These are phyloP conservation scores for Logfia minima DNA, from an alignment of 129 eudicot species.

Conservation along the genomic window DNA sequence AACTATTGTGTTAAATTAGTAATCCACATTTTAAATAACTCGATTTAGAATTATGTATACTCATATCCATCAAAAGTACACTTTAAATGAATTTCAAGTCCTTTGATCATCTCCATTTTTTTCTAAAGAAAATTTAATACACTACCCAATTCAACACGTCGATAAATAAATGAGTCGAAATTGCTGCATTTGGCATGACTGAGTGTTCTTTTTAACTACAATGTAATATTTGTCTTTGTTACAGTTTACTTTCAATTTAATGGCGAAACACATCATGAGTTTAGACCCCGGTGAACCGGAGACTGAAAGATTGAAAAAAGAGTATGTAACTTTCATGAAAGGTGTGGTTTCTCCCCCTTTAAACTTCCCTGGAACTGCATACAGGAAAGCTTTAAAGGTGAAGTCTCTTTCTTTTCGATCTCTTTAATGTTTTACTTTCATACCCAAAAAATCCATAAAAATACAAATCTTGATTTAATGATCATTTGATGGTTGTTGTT, in stretches of 20 bases:
- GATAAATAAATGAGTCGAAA: neutral
- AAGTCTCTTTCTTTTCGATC: neutral
- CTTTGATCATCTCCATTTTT: no score
- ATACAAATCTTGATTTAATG: neutral
- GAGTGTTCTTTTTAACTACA: neutral
- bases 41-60: no score
- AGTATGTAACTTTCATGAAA: slow-evolving; percentile 96
- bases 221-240: slow-evolving; percentile 1
- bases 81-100: no score
- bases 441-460: neutral
- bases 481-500: neutral
- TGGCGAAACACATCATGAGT: slow-evolving; percentile 99
- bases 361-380: slow-evolving; percentile 95
- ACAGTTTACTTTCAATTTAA: slow-evolving; percentile 93
- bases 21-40: no score
- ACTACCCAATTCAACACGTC: neutral
- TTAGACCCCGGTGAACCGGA: slow-evolving; percentile 87
- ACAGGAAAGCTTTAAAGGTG: slow-evolving; percentile 81
- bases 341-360: slow-evolving; percentile 92
- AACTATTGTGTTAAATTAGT: no score
- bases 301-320: slow-evolving; percentile 77
- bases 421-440: neutral
- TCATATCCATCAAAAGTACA: no score
- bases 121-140: no score
- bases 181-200: neutral